phyloP scores from a whole-genome alignment of 106 monocot species.

The Dactylorhiza incarnata region DNA sequence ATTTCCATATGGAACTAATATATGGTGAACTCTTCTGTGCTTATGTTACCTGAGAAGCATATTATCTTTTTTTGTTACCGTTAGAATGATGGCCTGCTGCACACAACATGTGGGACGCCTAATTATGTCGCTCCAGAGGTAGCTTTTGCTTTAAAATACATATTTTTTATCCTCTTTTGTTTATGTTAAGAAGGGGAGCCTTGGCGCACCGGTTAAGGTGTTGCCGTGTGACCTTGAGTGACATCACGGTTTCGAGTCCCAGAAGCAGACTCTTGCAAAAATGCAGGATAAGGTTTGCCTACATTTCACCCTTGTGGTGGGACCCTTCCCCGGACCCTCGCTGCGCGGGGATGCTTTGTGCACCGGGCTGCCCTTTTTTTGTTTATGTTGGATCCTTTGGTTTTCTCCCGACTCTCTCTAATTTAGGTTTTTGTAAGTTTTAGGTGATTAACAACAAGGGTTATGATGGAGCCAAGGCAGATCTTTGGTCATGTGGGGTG shows the following conservation, averaged over 20 bases:
- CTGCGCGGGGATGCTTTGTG: too few relatives aligned
- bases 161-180: too few relatives aligned
- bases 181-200: too few relatives aligned
- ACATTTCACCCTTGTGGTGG: too few relatives aligned
- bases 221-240: too few relatives aligned
- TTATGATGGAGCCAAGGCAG: constrained; percentile 93
- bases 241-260: too few relatives aligned
- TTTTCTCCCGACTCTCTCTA: background rate
- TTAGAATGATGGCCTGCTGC: constrained; percentile 86
- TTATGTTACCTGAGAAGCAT: background rate
- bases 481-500: constrained; percentile 95
- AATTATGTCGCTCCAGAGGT: constrained; percentile 94
- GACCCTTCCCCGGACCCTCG: too few relatives aligned
- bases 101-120: constrained; percentile 95
- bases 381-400: background rate
- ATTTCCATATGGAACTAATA: background rate
- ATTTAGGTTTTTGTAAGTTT: background rate
- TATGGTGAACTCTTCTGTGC: background rate
- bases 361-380: too few relatives aligned
- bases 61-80: background rate
- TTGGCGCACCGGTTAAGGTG: too few relatives aligned
- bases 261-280: too few relatives aligned
- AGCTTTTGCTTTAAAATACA: background rate
- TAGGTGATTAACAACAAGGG: constrained; percentile 90
- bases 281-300: too few relatives aligned